Percentiles rank a stretch among this genome's conserved stretches.
These are phyloP conservation scores for Ottelia alismoides DNA, from an alignment of 106 monocot species.

Conservation along the genomic window DNA sequence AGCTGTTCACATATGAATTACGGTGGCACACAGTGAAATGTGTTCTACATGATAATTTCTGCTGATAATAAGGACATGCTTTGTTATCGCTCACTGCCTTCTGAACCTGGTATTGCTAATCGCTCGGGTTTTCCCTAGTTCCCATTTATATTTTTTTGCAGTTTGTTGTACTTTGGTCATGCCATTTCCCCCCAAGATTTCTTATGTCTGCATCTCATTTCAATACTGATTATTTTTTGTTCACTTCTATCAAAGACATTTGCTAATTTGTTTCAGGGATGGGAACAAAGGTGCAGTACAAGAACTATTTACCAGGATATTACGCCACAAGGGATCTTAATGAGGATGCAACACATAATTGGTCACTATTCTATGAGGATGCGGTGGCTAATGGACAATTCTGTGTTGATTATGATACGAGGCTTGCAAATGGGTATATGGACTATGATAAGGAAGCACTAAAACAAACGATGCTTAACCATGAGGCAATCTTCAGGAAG, in stretches of 20 bases:
- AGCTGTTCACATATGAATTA: no score
- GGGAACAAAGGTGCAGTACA: slow-evolving; percentile 48
- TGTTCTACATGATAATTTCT: no score
- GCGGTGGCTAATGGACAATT: slow-evolving; percentile 13
- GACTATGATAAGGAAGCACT: slow-evolving; percentile 61
- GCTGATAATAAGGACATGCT: no score
- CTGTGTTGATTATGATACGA: slow-evolving; percentile 11
- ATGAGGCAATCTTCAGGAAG: slow-evolving; percentile 78
- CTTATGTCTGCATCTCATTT: background rate
- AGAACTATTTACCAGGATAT: slow-evolving; percentile 35
- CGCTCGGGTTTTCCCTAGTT: no score
- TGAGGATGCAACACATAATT: slow-evolving; percentile 20
- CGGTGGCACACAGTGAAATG: no score
- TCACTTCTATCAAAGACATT: background rate
- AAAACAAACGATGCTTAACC: slow-evolving; percentile 71
- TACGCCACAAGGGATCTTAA: slow-evolving; percentile 37
- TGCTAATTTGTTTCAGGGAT: slow-evolving; percentile 29
- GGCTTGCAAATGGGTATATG: slow-evolving; percentile 16
- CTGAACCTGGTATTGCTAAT: no score
- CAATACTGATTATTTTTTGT: background rate
- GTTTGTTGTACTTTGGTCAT: background rate
- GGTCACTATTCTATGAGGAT: slow-evolving; percentile 31
- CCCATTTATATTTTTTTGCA: background rate
- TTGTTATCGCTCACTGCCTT: no score
- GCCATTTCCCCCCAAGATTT: no score